Evolutionary conservation across 2,329 filamentous ascomycete genomes (phyloP), one percentile per base, ranked within the genome.

Genomic region (Cadophora gregata): DNA sequence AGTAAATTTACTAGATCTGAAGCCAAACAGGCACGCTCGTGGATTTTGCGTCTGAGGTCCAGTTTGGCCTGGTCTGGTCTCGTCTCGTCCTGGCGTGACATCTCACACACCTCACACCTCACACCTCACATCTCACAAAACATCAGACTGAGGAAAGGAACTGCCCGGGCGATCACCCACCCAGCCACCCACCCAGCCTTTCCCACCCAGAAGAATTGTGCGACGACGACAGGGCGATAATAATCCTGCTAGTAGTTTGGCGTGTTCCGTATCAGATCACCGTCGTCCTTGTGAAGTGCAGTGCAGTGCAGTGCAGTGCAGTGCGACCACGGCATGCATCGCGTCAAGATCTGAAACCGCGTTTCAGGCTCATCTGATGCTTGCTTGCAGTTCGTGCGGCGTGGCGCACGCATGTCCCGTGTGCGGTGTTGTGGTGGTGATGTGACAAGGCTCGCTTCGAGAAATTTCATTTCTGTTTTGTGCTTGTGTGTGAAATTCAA

Each of bases 361-460:
- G 51, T 55, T 55, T 55, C 51, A 55, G n/a, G 51, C 51, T 55
- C 51, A 36, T 55, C 51, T 19, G 51, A 36, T 21, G 31, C 24
- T 36, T 33, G n/a, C 12, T 16, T 21, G 29, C 29, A n/a, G 31
- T 9, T 19, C 8, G 21, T 55, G 29, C 3, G 50, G 51, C 51
- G 51, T 9, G 21, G 51, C n/a, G n/a, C n/a, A n/a, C n/a, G n/a
- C n/a, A 55, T 19, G 25, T 55, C 29, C n/a, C 51, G 31, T 55
- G n/a, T 55, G 51, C 29, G 6, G 27, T 33, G 12, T 36, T 55
- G 31, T n/a, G 12, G 21, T 33, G 51, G 24, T 8, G 51, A 36
- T 51, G 48, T 51, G 14, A 16, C 48, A 51, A 29, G 25, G 48
- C 25, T 47, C 42, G 42, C 42, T 47, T 47, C 42, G 42, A 21